A percentile compares a stretch with the other conserved stretches of the same genome.
Evolutionary conservation across 2,329 filamentous ascomycete genomes (phyloP).

Genomic region (Pseudogymnoascus destructans): DNA sequence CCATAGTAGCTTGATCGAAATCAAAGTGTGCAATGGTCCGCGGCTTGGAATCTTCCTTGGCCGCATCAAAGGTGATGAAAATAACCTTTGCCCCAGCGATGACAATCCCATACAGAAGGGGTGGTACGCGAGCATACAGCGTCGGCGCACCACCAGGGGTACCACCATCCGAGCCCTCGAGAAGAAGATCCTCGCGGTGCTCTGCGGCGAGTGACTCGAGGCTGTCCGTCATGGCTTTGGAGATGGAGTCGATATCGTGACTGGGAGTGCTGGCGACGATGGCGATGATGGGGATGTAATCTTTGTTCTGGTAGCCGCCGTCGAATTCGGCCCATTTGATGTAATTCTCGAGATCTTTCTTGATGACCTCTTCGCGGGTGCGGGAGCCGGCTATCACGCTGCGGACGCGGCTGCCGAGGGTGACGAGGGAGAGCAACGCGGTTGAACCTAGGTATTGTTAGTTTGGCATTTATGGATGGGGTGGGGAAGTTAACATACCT

Average conservation of each 20-base stretch:
- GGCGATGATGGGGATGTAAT: slow-evolving; percentile 23
- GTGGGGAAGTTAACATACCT: slow-evolving; percentile 17
- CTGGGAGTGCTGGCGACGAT: slow-evolving; percentile 16
- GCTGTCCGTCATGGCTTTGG: slow-evolving; percentile 18
- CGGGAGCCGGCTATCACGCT: slow-evolving; percentile 14
- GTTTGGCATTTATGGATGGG: slow-evolving; percentile 10
- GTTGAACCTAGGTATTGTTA: slow-evolving; percentile 16
- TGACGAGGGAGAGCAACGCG: slow-evolving; percentile 22
- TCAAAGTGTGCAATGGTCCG: slow-evolving; percentile 23
- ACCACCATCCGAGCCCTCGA: slow-evolving; percentile 2
- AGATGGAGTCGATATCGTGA: slow-evolving; percentile 16
- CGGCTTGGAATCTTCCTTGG: slow-evolving; percentile 18
- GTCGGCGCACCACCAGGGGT: slow-evolving; percentile 16
- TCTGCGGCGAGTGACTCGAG: slow-evolving; percentile 21
- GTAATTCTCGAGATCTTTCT: slow-evolving; percentile 22
- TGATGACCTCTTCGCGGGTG: slow-evolving; percentile 21
- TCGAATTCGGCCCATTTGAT: slow-evolving; percentile 26
- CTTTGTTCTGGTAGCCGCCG: slow-evolving; percentile 21
- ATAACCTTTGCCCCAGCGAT: slow-evolving; percentile 20
- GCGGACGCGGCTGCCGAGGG: slow-evolving; percentile 20
- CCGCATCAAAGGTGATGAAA: slow-evolving; percentile 24
- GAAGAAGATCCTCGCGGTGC: slow-evolving; percentile 19
- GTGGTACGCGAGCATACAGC: slow-evolving; percentile 19
- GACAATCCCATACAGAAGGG: slow-evolving; percentile 27
- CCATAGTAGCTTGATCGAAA: slow-evolving; percentile 20